Evolutionary conservation across 1,139 yeast species (phyloP), one percentile per base, ranked within the genome.

Genomic region (Suhomyces coccinellae): DNA sequence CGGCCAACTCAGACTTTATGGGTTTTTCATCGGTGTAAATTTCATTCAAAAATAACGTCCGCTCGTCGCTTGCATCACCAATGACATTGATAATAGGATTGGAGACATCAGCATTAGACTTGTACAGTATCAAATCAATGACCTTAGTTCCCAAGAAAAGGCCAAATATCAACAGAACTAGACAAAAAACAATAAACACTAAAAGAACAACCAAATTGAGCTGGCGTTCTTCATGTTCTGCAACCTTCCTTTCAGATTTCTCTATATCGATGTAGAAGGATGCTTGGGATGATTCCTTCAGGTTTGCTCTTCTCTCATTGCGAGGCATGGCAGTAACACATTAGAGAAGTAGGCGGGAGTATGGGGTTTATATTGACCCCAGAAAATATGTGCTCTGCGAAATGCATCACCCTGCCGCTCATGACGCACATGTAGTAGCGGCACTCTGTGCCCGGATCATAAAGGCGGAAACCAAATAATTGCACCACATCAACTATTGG

Each of bases 201-300:
- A 20, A 9, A 9, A 20, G 16, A 14, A 45, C 35, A 24, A 35
- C 39, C 15, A 15, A 11, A 15, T 14, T 27, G 29, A 15, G 22
- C 22, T 6, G 15, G 28, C 27, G 31, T 14, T 33, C 29, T 10
- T 33, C 28, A 24, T 38, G 12, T 6, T 42, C 31, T 3, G 34
- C 29, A 13, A 6, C 15, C 22, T 30, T 34, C 4, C 26, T 22
- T 4, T 36, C 44, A 22, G 46, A 41, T 40, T 55, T 55, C 36
- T 56, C 60, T 29, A 55, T 46, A 39, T 56, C 60, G 31, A 53
- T 47, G 40, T 50, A 52, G 43, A 56, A 55, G 3, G 57, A 53
- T 5, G 53, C 45, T 36, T 40, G 47, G 7, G 48, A 38, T 12
- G 45, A 28, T 10, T 38, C 48, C 29, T 45, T 47, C 15, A 41